Base-by-base conservation (phyloP, 192 early-diverging fungal species). In the Linnemannia elongata region DNA sequence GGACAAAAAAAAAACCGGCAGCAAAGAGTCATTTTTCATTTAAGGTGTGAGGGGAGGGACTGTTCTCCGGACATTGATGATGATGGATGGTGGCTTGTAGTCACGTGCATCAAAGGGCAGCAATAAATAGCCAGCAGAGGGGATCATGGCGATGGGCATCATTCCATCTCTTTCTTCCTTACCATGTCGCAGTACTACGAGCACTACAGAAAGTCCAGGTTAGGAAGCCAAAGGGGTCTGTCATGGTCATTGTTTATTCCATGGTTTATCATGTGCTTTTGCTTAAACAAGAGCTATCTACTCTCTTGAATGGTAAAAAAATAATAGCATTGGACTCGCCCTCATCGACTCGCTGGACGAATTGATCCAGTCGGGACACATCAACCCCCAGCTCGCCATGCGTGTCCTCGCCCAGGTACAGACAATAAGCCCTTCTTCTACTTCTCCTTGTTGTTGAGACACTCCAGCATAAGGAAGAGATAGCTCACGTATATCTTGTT, bases 311-410 rank as follows among this genome's bases (percentile, higher is more conserved):
- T 6, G 49, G 44, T 38, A 44, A 2, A 39, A 5, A 39, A 39
- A 2, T 5, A 33, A 18, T 77, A 93, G 97, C 70, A 92, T 99
- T 44, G 99, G 99, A 6, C 92, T 92, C 44, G 97, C 99, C 33
- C 91, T 99, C 79, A 98, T 97, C 8, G 99, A 99, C 82, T 95
- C 99, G 9, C 91, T 99, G 27, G 99, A 99, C 88, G 99, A 99
- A 75, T 93, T 99, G 84, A 97, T 99, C 82, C 92, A 94, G 75
- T 93, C 94, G 20, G 95, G 94, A 5, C 95, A 96, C 77, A 96
- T 99, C 69, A 97, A 96, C 75, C 97, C 98, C 45, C 96, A 98
- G 87, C 85, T 97, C 69, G 97, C 99, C 4, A 98, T 98, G 93
- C 94, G 95, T 52, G 95, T 99, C 35, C 90, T 99, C 27, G 87